Conservation (phyloP, 2,329 filamentous ascomycete genomes). For the Tolypocladium inflatum region DNA sequence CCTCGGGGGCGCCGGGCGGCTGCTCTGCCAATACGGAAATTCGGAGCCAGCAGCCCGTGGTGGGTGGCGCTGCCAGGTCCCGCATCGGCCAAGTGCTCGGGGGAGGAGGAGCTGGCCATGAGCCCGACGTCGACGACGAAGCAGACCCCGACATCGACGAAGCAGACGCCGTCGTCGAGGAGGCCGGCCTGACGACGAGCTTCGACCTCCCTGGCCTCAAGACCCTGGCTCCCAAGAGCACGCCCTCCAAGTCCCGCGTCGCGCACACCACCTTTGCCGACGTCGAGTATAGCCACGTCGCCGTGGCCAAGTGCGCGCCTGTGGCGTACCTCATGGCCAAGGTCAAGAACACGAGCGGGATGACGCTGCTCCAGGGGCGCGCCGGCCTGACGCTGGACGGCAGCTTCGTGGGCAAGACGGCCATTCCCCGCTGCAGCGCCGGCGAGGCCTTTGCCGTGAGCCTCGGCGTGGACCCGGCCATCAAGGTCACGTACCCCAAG, state of each 20-base stretch:
- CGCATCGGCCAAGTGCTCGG: no score
- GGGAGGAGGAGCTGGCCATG: not conserved
- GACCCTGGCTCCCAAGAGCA: constrained; percentile 37
- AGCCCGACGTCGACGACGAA: not conserved
- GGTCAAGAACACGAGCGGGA: constrained; percentile 39
- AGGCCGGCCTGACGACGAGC: constrained; percentile 44
- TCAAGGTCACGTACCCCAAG: constrained; percentile 42
- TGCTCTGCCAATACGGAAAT: not conserved
- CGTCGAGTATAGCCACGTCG: constrained; percentile 40
- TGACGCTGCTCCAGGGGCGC: constrained; percentile 42
- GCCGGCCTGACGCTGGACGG: constrained; percentile 48
- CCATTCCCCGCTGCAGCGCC: constrained; percentile 41
- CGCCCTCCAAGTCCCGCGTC: constrained; percentile 43
- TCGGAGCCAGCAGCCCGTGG: not conserved
- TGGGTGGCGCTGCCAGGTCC: not conserved
- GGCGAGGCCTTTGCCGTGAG: constrained; percentile 40
- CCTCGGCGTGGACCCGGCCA: constrained; percentile 46
- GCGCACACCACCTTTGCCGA: constrained; percentile 36
- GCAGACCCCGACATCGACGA: no score
- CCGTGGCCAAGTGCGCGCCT: constrained; percentile 47
- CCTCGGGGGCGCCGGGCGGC: not conserved
- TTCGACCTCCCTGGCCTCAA: constrained; percentile 46
- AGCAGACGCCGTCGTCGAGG: constrained; percentile 42
- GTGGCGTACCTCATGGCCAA: constrained; percentile 46
- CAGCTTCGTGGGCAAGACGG: constrained; percentile 44